These are phyloP conservation scores for Penicillium brevicompactum DNA, from an alignment of 2,329 filamentous ascomycete genomes.

Conservation along the genomic window DNA sequence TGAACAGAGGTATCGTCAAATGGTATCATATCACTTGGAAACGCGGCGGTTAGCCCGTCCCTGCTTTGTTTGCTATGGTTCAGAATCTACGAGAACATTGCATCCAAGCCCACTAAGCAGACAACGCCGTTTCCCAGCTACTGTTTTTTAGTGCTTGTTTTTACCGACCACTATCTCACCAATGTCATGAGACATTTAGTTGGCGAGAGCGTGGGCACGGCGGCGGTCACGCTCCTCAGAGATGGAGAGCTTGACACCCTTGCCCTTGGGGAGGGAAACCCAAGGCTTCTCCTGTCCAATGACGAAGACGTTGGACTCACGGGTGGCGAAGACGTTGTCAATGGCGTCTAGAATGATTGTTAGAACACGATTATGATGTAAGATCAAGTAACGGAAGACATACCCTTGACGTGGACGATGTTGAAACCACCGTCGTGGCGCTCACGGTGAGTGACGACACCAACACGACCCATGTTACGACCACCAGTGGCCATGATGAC, in stretches of 20 bases:
- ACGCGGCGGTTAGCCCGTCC: slow-evolving; percentile 28
- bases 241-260: slow-evolving; percentile 99
- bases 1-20: slow-evolving; percentile 29
- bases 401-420: slow-evolving; percentile 94
- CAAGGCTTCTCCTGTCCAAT: slow-evolving; percentile 98
- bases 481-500: slow-evolving; percentile 99
- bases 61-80: slow-evolving; percentile 36
- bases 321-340: slow-evolving; percentile 99
- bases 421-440: slow-evolving; percentile 99
- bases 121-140: slow-evolving; percentile 38
- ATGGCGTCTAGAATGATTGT: slow-evolving; percentile 68
- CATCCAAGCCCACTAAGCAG: slow-evolving; percentile 38
- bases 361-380: not conserved
- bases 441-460: slow-evolving; percentile 99
- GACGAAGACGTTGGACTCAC: slow-evolving; percentile 99
- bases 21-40: slow-evolving; percentile 36
- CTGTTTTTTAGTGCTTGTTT: slow-evolving; percentile 32
- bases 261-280: slow-evolving; percentile 99
- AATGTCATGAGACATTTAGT: slow-evolving; percentile 43
- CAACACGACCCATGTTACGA: slow-evolving; percentile 99
- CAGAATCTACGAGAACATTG: slow-evolving; percentile 34
- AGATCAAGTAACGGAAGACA: not conserved
- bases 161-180: slow-evolving; percentile 21
- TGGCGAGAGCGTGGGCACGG: slow-evolving; percentile 67
- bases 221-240: slow-evolving; percentile 99